phyloP scores from a whole-genome alignment of 179 eudicot species.

The Carnegiea gigantea region DNA sequence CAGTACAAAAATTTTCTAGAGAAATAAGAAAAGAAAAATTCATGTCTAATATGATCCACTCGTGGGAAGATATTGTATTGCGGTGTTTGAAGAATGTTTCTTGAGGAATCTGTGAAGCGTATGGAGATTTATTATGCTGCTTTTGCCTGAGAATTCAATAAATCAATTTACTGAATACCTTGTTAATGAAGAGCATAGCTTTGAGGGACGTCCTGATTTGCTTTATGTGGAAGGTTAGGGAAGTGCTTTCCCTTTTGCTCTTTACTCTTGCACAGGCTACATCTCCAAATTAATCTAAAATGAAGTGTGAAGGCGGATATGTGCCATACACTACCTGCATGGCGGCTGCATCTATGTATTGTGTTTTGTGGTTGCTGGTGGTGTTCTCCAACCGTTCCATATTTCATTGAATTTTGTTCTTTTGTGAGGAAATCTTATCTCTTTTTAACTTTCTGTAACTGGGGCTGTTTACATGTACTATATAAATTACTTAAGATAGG shows the following conservation, averaged over 20 bases:
- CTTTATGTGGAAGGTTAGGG: not conserved
- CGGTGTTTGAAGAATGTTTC: not conserved
- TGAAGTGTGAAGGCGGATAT: not conserved
- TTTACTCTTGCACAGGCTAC: not conserved
- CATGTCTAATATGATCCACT: not conserved
- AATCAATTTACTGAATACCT: not conserved
- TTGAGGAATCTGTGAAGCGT: not conserved
- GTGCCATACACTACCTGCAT: no score
- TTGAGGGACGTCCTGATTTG: not conserved
- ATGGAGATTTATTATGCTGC: not conserved
- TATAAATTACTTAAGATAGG: not conserved
- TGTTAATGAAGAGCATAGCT: not conserved
- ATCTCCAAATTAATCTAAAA: not conserved
- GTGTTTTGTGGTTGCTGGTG: not conserved
- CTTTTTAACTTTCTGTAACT: not conserved
- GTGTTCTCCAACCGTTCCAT: not conserved
- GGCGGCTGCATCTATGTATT: no score
- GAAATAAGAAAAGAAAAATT: not conserved
- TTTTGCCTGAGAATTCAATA: no score
- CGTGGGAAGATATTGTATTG: not conserved
- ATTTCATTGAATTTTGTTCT: not conserved
- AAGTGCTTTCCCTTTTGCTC: conserved; percentile 1
- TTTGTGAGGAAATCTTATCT: not conserved
- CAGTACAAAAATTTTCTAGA: not conserved
- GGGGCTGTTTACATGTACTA: not conserved